Base-by-base conservation (phyloP, 1,139 yeast genomes). In the Saccharomyces hybrid region DNA sequence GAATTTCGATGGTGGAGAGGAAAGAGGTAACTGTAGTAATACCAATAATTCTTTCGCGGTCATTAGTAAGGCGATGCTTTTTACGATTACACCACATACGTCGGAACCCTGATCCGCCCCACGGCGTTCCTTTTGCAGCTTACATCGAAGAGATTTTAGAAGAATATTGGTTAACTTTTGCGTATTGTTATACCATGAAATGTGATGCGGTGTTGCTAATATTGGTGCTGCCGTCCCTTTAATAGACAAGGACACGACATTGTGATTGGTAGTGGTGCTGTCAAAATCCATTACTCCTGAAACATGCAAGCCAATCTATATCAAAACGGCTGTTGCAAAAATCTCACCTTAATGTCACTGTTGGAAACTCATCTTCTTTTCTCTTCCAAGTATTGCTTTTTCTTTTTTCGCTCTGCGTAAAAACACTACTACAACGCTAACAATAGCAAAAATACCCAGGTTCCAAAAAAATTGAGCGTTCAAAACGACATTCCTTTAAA, bases 131-230 rank as follows among this genome's bases (percentile, higher is more conserved):
- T 3, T 19, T 38, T 16, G 44, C 4, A 38, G 19, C 19, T 19
- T 38, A 38, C 44, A 38, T 38, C 44, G 44, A 38, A 38, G 44
- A 38, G 44, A 38, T 38, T 38, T 38, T 19, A 38, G 44, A 38
- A 38, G 44, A 38, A 38, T 38, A 16, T 38, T 38, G n/a, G 44
- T 16, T 38, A 38, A 16, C 24, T 38, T 38, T 38, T 16, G 19
- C 44, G 44, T 3, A 24, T 38, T 38, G 44, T 38, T 16, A 19
- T 16, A 38, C 44, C 44, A 38, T 38, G n/a, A 8, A 16, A 12
- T 11, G 11, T 38, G 19, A 9, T 16, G 44, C 16, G 44, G 21
- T 16, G 5, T 16, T 38, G 44, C 11, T 38, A 21, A 6, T 38
- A n/a, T 38, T 38, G 19, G 24, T 38, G 24, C 16, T 38, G 31